A percentile compares a stretch with the other conserved stretches of the same genome.
These are phyloP conservation scores for Trypanosoma brucei DNA, from an alignment of 208 protist species.

Conservation along the genomic window DNA sequence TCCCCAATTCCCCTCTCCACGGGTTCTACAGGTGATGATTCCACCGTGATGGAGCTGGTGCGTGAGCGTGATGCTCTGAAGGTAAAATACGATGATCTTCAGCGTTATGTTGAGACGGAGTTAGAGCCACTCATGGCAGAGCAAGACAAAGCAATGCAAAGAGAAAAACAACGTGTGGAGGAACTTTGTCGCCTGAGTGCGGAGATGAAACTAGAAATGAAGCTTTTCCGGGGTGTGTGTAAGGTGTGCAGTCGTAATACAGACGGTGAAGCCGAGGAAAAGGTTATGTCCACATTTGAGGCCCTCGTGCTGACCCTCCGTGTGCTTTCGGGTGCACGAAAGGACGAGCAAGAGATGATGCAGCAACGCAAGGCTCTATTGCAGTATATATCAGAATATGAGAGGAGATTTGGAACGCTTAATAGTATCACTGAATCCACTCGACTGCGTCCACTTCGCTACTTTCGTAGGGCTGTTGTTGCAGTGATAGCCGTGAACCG, in stretches of 20 bases:
- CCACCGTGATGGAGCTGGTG: neutral
- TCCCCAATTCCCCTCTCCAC: neutral
- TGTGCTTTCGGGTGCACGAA: slow-evolving; percentile 32
- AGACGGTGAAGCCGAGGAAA: neutral
- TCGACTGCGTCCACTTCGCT: slow-evolving; percentile 2
- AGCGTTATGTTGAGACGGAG: slow-evolving; percentile 32
- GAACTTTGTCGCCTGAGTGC: slow-evolving; percentile 11
- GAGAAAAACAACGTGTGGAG: slow-evolving; percentile 10
- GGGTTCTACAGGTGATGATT: neutral
- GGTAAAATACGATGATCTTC: slow-evolving; percentile 27
- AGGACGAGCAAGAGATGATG: slow-evolving; percentile 37
- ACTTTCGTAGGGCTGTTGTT: slow-evolving; percentile 33
- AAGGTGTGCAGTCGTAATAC: neutral
- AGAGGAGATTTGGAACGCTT: slow-evolving; percentile 11
- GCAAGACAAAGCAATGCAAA: slow-evolving; percentile 20
- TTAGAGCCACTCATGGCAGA: slow-evolving; percentile 30
- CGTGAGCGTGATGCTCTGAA: slow-evolving; percentile 17
- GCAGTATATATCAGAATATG: slow-evolving; percentile 22
- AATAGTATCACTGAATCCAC: slow-evolving; percentile 4
- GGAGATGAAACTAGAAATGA: slow-evolving; percentile 9
- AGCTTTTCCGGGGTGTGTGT: neutral
- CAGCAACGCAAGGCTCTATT: slow-evolving; percentile 37
- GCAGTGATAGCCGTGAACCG: slow-evolving; percentile 33
- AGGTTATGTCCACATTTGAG: slow-evolving; percentile 20
- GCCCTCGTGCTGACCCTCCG: slow-evolving; percentile 29